phyloP scores from a whole-genome alignment of 306 rosid genomes.

The Prunus fruticosa region DNA sequence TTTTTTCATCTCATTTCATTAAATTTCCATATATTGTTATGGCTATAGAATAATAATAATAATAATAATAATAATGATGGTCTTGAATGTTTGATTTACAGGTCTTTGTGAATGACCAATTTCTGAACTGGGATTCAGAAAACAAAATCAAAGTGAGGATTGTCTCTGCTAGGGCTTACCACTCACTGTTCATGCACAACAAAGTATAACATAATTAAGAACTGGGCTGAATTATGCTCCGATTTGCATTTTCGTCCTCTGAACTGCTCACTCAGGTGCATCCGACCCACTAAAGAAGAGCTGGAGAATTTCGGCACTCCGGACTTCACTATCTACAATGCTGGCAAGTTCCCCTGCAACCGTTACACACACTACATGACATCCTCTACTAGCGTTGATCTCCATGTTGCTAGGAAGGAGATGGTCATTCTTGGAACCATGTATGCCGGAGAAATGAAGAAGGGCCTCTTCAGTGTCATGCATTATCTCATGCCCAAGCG shows the following conservation, averaged over 20 bases:
- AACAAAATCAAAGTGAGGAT: slow-evolving; percentile 75
- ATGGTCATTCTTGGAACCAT: slow-evolving; percentile 95
- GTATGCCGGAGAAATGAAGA: slow-evolving; percentile 96
- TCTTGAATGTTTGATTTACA: slow-evolving; percentile 26
- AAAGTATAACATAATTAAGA: slow-evolving; percentile 37
- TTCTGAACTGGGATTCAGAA: slow-evolving; percentile 85
- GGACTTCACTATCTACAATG: slow-evolving; percentile 91
- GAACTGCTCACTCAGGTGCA: slow-evolving; percentile 47
- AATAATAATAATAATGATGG: background rate
- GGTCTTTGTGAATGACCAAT: slow-evolving; percentile 81
- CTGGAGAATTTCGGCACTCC: slow-evolving; percentile 80
- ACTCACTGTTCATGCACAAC: slow-evolving; percentile 91
- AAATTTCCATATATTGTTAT: background rate
- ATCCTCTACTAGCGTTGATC: slow-evolving; percentile 83
- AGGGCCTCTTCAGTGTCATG: slow-evolving; percentile 84
- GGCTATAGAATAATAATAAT: background rate
- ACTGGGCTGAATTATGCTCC: too few relatives aligned
- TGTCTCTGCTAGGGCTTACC: slow-evolving; percentile 84
- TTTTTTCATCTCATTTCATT: background rate
- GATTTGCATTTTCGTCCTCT: too few relatives aligned
- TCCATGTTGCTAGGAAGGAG: slow-evolving; percentile 72
- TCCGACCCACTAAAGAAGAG: slow-evolving; percentile 77
- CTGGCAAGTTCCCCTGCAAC: slow-evolving; percentile 87
- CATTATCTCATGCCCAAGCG: slow-evolving; percentile 90
- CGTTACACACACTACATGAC: slow-evolving; percentile 93